phyloP scores from a whole-genome alignment of 495 filamentous ascomycete genomes.

The Parathielavia appendiculata region DNA sequence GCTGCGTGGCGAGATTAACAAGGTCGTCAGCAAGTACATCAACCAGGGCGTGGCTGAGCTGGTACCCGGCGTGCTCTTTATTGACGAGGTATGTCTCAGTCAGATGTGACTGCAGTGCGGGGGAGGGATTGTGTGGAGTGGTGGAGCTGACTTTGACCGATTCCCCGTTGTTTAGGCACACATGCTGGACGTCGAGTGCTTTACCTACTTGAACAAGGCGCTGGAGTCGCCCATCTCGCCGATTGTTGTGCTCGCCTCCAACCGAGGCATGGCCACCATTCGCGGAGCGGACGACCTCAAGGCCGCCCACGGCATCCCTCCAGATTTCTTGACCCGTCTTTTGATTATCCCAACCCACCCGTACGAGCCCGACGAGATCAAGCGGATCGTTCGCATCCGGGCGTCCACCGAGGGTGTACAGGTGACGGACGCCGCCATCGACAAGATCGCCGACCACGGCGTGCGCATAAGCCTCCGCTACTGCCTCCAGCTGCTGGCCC shows the following conservation, averaged over 20 bases:
- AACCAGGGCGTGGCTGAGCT: constrained; percentile 97
- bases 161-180: constrained; percentile 59
- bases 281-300: constrained; percentile 76
- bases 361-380: constrained; percentile 81
- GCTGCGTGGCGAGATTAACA: constrained; percentile 91
- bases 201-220: constrained; percentile 96
- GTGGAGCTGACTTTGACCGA: constrained; percentile 21
- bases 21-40: constrained; percentile 96
- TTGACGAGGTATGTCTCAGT: constrained; percentile 73
- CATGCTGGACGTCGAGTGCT: constrained; percentile 98
- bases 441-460: constrained; percentile 79
- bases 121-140: constrained; percentile 3
- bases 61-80: constrained; percentile 94
- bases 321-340: constrained; percentile 84
- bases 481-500: constrained; percentile 86
- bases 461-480: constrained; percentile 85
- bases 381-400: constrained; percentile 77
- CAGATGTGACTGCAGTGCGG: not conserved
- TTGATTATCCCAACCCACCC: constrained; percentile 92
- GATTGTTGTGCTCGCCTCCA: constrained; percentile 95
- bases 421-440: constrained; percentile 75
- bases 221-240: constrained; percentile 89
- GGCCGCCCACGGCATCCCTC: constrained; percentile 86
- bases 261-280: constrained; percentile 85
- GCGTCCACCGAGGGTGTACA: constrained; percentile 72